phyloP scores from a whole-genome alignment of 164 flowering plant genomes.

The Buxus sempervirens region DNA sequence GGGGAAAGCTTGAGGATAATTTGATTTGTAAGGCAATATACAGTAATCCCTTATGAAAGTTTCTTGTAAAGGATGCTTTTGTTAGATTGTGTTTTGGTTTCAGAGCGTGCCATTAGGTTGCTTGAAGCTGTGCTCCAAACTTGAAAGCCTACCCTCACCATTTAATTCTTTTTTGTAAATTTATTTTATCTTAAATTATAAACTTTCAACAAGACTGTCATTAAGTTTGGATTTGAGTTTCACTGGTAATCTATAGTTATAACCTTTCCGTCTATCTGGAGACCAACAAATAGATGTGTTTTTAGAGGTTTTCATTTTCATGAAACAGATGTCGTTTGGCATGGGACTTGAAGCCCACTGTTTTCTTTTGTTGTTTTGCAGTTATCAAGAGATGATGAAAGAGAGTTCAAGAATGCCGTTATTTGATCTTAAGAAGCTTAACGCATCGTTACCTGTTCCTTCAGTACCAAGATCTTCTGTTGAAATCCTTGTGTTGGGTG shows the following conservation, averaged over 20 bases:
- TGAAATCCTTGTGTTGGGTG: constrained; percentile 69
- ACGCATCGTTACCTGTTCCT: constrained; percentile 83
- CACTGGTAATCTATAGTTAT: too few relatives aligned
- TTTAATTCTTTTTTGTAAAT: too few relatives aligned
- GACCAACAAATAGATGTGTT: background rate
- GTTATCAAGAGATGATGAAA: constrained; percentile 82
- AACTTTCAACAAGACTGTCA: background rate
- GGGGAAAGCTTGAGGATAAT: too few relatives aligned
- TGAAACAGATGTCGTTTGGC: background rate
- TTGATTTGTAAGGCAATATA: too few relatives aligned
- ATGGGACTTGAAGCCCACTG: background rate
- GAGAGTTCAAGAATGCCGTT: constrained; percentile 85
- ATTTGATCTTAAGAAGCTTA: constrained; percentile 87
- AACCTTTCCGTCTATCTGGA: background rate
- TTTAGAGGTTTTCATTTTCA: background rate
- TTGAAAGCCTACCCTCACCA: too few relatives aligned
- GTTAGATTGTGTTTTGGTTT: too few relatives aligned
- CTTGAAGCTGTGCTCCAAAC: too few relatives aligned
- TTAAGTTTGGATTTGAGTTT: too few relatives aligned
- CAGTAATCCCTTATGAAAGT: too few relatives aligned
- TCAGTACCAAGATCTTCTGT: constrained; percentile 43
- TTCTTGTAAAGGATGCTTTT: too few relatives aligned
- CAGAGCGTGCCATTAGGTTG: too few relatives aligned
- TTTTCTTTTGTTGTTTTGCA: constrained; percentile 24
- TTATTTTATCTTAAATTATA: too few relatives aligned